Base-by-base conservation (phyloP, 2,329 filamentous ascomycete species). In the Colletotrichum neosansevieriae region DNA sequence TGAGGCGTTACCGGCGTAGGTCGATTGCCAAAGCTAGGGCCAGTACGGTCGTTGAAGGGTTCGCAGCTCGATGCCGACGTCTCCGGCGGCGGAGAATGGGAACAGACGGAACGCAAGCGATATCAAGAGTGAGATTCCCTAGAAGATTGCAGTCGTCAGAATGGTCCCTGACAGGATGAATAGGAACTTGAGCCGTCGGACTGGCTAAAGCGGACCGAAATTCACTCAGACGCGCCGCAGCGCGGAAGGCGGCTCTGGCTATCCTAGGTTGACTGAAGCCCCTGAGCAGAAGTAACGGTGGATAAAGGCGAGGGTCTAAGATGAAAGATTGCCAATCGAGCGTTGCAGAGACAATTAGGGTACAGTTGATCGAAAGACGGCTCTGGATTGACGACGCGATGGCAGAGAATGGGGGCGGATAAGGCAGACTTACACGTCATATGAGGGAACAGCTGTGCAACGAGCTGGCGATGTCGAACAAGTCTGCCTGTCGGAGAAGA, bases 11-110 rank as follows among this genome's bases (percentile, higher is more conserved):
- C 7, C 34, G 29, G 34, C 15, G 40, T 47, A 13, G 40, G 40
- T 44, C 19, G n/a, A 40, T 17, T 42, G 44, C 17, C 29, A 29
- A 29, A 29, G 29, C 29, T 6, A 34, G 57, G 24, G 32, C 42
- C 12, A 7, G 57, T 29, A 38, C 44, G 32, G 38, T 44, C 17
- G 47, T 42, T 19, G 44, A 34, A n/a, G 38, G 36, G 45, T 50
- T 58, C 60, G 45, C 42, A 59, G 61, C 49, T 65, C 32, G 45
- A 7, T 68, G 54, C 65, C 65, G 32, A 47, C 49, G 61, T 24
- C 38, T 32, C 61, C 65, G 61, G 47, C 53, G 13, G 47, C 38
- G 51, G 59, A 24, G n/a, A 21, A 24, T 32, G 40, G 38, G n/a
- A 34, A 17, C 7, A 32, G 49, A 15, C 15, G 13, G 29, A 15